phyloP scores from a whole-genome alignment of 768 basidiomycete genomes.

The Kwoniella heveanensis region DNA sequence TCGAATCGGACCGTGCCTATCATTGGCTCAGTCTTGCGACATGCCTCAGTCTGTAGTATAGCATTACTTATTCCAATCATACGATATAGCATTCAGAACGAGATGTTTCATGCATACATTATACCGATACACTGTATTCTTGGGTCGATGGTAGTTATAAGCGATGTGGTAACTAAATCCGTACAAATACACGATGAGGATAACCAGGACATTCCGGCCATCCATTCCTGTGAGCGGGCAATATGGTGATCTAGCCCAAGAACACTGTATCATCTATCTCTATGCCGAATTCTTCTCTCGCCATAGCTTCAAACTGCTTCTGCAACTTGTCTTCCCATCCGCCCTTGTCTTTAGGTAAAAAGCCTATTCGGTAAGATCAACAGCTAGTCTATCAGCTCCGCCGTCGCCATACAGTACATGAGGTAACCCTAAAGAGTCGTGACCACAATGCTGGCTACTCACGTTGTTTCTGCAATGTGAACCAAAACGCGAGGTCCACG shows the following conservation, averaged over 20 bases:
- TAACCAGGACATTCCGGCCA: too few species aligned
- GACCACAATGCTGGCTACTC: too few species aligned
- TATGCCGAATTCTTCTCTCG: conserved; percentile 76
- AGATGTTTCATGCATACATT: conserved; percentile 1
- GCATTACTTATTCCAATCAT: background rate
- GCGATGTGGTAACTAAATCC: background rate
- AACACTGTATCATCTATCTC: conserved; percentile 68
- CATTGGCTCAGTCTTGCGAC: too few species aligned
- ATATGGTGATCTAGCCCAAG: conserved; percentile 42
- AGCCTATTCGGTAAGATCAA: conserved; percentile 56
- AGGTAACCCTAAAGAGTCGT: too few species aligned
- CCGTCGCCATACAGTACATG: too few species aligned
- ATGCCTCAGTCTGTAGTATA: background rate
- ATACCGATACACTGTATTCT: background rate
- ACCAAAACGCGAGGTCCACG: conserved; percentile 74
- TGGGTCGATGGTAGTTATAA: background rate
- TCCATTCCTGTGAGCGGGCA: too few species aligned
- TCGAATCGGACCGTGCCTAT: too few species aligned
- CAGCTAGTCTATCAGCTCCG: background rate
- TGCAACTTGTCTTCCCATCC: conserved; percentile 83
- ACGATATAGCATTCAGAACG: background rate
- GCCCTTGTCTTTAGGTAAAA: conserved; percentile 49
- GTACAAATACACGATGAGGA: too few species aligned
- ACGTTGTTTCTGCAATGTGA: conserved; percentile 61
- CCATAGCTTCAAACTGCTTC: conserved; percentile 63